Evolutionary conservation across 352 stramenopile species (phyloP).

Genomic region (Phytophthora uliginosa): DNA sequence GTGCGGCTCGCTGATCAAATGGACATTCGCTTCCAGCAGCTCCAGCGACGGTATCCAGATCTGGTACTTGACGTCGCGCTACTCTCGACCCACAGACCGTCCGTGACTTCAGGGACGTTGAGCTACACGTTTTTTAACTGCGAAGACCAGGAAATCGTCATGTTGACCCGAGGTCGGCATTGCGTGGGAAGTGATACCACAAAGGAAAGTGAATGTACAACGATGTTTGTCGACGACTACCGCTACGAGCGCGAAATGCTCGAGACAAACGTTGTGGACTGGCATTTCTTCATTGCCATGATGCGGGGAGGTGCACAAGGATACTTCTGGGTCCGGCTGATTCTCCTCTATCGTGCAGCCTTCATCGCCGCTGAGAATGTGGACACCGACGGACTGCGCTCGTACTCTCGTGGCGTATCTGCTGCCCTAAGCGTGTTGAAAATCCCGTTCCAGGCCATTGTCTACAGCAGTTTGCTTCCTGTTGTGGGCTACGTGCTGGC

Average conservation of each 20-base stretch:
- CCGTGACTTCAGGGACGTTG: constrained; percentile 9
- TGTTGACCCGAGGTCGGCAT: constrained; percentile 38
- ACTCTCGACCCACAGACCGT: constrained; percentile 24
- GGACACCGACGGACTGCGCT: background rate
- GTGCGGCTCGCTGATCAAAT: constrained; percentile 42
- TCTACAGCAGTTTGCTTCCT: constrained; percentile 59
- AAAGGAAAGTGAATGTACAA: constrained; percentile 18
- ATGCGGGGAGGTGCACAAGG: constrained; percentile 46
- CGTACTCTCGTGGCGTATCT: background rate
- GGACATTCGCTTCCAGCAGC: constrained; percentile 23
- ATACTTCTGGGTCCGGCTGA: constrained; percentile 57
- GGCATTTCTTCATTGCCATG: constrained; percentile 36
- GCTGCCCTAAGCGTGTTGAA: constrained; percentile 33
- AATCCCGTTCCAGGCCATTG: constrained; percentile 64
- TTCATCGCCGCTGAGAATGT: constrained; percentile 15
- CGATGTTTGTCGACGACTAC: constrained; percentile 65
- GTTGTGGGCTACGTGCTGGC: constrained; percentile 45
- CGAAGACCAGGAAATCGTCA: constrained; percentile 42
- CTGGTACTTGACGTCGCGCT: constrained; percentile 37
- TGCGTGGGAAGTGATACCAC: constrained; percentile 7
- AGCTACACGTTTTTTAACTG: constrained; percentile 11
- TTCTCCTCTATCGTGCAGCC: constrained; percentile 38
- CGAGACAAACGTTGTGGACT: constrained; percentile 48
- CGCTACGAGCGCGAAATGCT: constrained; percentile 54
- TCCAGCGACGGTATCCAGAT: constrained; percentile 1